Conservation (phyloP, 805 yeast genomes). For the Hanseniaspora lindneri region DNA sequence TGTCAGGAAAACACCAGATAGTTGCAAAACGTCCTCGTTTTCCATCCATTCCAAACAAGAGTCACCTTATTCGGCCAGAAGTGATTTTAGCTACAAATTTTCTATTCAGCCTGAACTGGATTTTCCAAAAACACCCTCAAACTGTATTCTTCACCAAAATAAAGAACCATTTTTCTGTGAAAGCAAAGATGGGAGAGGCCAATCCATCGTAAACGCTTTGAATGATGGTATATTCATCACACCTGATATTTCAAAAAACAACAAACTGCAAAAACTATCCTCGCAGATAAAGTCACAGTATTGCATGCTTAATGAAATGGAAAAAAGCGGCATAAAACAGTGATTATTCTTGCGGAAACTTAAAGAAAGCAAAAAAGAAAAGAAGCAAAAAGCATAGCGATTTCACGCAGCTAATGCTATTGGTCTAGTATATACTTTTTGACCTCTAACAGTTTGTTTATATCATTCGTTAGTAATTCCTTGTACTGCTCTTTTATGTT, state of each 20-base stretch:
- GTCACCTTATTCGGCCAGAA: too few relatives aligned
- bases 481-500: background rate
- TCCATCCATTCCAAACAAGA: too few relatives aligned
- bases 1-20: too few relatives aligned
- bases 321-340: too few relatives aligned
- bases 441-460: background rate
- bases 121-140: background rate
- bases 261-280: background rate
- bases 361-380: background rate
- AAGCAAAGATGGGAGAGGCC: background rate
- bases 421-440: background rate
- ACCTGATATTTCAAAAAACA: background rate
- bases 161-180: background rate
- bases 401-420: background rate
- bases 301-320: background rate
- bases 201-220: constrained; percentile 1
- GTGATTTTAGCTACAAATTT: too few relatives aligned
- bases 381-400: background rate
- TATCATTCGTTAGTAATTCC: background rate
- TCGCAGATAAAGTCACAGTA: constrained; percentile 1
- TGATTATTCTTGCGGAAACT: too few relatives aligned
- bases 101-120: too few relatives aligned
- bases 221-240: background rate
- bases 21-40: too few relatives aligned
- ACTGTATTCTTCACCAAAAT: background rate